phyloP scores from a whole-genome alignment of 805 yeast genomes.

The Starmera caribaea region DNA sequence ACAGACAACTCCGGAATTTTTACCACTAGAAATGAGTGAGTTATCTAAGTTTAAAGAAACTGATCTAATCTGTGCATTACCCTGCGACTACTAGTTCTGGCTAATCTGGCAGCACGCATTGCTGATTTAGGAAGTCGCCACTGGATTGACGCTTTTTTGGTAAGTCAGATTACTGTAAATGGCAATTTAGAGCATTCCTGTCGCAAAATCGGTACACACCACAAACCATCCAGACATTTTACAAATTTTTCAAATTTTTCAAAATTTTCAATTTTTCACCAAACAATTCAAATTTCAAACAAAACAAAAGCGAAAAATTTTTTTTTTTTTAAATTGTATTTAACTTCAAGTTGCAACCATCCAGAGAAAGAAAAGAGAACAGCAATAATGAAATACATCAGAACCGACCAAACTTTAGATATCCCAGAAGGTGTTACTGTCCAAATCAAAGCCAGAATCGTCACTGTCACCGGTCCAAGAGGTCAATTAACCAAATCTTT shows the following conservation, averaged over 20 bases:
- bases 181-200: neutral
- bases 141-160: too few species aligned
- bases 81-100: too few species aligned
- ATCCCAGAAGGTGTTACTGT: constrained; percentile 92
- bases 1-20: too few species aligned
- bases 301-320: constrained; percentile 1
- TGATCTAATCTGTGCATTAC: too few species aligned
- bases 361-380: neutral
- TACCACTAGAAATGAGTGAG: too few species aligned
- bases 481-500: constrained; percentile 86
- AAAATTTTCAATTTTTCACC: neutral
- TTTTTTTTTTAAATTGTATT: neutral
- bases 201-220: neutral
- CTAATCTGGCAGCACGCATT: too few species aligned
- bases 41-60: too few species aligned
- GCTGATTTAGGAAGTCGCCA: too few species aligned
- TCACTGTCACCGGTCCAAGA: constrained; percentile 96
- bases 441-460: constrained; percentile 79
- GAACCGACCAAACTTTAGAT: constrained; percentile 74
- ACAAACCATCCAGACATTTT: neutral
- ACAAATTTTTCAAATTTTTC: too few species aligned
- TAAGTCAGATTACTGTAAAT: too few species aligned
- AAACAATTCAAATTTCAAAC: neutral
- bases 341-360: neutral
- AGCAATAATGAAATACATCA: constrained; percentile 65